Evolutionary conservation across 1,284 basidiomycete species (phyloP), one percentile per base, ranked within the genome.

Genomic region (Malassezia nana): DNA sequence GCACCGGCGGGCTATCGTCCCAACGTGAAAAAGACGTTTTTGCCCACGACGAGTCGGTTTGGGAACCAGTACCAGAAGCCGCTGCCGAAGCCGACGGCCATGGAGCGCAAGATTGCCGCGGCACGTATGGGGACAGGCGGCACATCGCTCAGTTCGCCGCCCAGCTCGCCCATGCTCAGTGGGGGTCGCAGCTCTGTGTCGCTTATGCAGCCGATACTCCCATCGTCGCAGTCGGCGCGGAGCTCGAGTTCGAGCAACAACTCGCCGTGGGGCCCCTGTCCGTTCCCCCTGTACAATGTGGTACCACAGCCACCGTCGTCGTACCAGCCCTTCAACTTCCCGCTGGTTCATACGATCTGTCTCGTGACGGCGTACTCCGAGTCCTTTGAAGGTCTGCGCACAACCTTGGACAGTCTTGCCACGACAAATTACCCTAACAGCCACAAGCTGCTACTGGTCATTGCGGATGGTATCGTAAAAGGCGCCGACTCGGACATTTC

Each of bases 281-380:
- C 94, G 4, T 98, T 90, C 83, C 91, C 92, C 3, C 78, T 90
- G 39, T 78, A 82, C 65, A 85, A 90, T 66, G 86, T 95, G 66
- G 84, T 96, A 12, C 87, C 88, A 1, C 94, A 99, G 71, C 94
- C 94, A 9, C 81, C 88, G 15, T 78, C 82, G 0, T 89, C 94
- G 70, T 92, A 83, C 66, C 86, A 94, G 75, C 92, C 94, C 0
- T 96, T 94, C 80, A 87, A 88, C 67, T 99, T 89, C 80, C 90
- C 89, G 0, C 82, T 98, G 22, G 87, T 84, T 2, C 89, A 98
- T 75, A 84, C 88, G 6, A 90, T 98, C 64, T 90, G 89, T 70
- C 83, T 98, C 28, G 94, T 99, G 59, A 99, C 94, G 1, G 94
- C 94, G 2, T 99, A 99, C 75, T 95, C 91, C 1, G 92, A 99